Evolutionary conservation across 108 stramenopile species (phyloP).

Genomic region (Cyclotella baltica): DNA sequence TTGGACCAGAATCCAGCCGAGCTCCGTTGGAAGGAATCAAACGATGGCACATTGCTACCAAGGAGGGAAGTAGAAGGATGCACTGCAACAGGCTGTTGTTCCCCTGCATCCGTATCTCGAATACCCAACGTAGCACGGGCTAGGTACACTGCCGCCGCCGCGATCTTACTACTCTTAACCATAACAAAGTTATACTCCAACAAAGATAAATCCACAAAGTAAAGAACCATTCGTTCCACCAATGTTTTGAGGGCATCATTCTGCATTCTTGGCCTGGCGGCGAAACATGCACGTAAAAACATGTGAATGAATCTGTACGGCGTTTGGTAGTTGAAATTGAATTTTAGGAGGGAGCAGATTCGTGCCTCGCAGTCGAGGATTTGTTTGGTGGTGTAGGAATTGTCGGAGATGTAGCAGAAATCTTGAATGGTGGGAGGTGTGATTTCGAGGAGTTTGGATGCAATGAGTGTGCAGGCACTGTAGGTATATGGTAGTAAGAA

Average conservation of each 20-base stretch:
- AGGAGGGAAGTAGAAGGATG: not conserved
- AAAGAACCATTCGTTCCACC: constrained; percentile 64
- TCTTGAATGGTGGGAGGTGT: constrained; percentile 59
- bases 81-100: no score
- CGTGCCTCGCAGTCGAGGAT: constrained; percentile 73
- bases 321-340: constrained; percentile 60
- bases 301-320: constrained; percentile 63
- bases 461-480: constrained; percentile 81
- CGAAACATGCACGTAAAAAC: constrained; percentile 73
- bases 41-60: not conserved
- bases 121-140: constrained; percentile 78
- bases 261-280: constrained; percentile 1
- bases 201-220: constrained; percentile 77
- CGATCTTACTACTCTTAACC: constrained; percentile 65
- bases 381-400: constrained; percentile 61
- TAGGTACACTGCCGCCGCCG: constrained; percentile 85
- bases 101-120: no score
- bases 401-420: constrained; percentile 80
- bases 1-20: constrained; percentile 55
- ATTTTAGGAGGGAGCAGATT: constrained; percentile 67
- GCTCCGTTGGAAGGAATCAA: not conserved
- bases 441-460: constrained; percentile 79
- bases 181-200: constrained; percentile 67
- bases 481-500: not conserved
- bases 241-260: constrained; percentile 30